Base-by-base conservation (phyloP, 768 basidiomycete genomes). In the Cystobasidium ongulense region DNA sequence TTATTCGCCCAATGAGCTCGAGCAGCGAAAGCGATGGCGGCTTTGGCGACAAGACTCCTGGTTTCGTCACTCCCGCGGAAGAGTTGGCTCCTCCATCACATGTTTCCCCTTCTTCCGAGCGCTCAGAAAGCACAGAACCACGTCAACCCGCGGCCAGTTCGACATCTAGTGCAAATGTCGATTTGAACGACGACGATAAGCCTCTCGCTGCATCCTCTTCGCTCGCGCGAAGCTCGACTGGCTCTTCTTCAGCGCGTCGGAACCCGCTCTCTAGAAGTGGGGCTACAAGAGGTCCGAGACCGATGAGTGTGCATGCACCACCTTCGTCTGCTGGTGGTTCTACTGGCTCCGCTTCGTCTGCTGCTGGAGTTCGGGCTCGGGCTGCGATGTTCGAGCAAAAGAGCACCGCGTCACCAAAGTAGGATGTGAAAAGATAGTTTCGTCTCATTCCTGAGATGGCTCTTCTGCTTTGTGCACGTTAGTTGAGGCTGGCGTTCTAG, bases 341-440 rank as follows among this genome's bases (percentile, higher is more conserved):
- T 4, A 52, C 21, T 17, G 65, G 41, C 3, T 43, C 65, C 27
- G 29, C 41, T 38, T 52, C 52, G 13, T 31, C 29, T 27, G 65
- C 43, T 13, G 39, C 65, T 50, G 65, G 65, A 2, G 65, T 67
- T 13, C 39, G 65, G 18, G 65, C 65, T 31, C 27, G 65, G 23
- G 65, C 65, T 15, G 65, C 65, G 3, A 67, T 67, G 41, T 67
- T 67, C 33, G 65, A 67, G 65, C 65, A 67, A 29, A 33, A 39
- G n/a, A 61, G 23, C 10, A 8, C 4, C 10, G 57, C 18, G 4
- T 50, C 8, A 50, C 5, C 18, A 11, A 7, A 50, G 5, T 50
- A n/a, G n/a, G 15, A n/a, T n/a, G n/a, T n/a, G n/a, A n/a, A n/a
- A n/a, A n/a, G n/a, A n/a, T n/a, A n/a, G n/a, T n/a, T n/a, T n/a